Conservation (phyloP, 2,329 filamentous ascomycete genomes). For the Neurospora sp. region DNA sequence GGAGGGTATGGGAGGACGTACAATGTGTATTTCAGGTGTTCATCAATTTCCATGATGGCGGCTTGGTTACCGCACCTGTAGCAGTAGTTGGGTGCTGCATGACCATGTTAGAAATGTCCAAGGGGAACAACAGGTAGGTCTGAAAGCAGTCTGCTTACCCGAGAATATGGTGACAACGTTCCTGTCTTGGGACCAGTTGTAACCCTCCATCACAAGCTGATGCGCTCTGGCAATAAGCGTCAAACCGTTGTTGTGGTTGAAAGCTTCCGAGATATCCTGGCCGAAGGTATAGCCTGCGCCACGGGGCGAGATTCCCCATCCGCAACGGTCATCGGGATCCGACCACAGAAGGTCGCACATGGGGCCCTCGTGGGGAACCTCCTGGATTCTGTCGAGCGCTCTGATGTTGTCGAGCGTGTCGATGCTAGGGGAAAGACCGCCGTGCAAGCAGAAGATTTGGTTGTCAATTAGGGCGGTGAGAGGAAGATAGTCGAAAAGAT, state of each 20-base stretch:
- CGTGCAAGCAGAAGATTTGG: constrained; percentile 98
- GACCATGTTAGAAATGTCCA: constrained; percentile 18
- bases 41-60: constrained; percentile 99
- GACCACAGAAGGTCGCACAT: constrained; percentile 99
- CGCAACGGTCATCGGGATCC: constrained; percentile 91
- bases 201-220: constrained; percentile 98
- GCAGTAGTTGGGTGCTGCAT: constrained; percentile 78
- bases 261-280: constrained; percentile 95
- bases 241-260: constrained; percentile 98
- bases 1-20: constrained; percentile 39
- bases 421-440: constrained; percentile 90
- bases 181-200: constrained; percentile 97
- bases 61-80: constrained; percentile 98
- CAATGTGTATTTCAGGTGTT: constrained; percentile 99
- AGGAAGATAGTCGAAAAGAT: constrained; percentile 97
- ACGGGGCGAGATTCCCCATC: constrained; percentile 91
- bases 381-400: constrained; percentile 90
- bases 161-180: constrained; percentile 99
- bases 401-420: constrained; percentile 94
- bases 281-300: constrained; percentile 93
- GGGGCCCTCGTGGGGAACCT: constrained; percentile 94
- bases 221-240: constrained; percentile 93
- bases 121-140: background rate
- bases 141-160: constrained; percentile 40
- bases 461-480: constrained; percentile 97